A percentile compares a stretch with the other conserved stretches of the same genome.
Evolutionary conservation across 768 basidiomycete species (phyloP).

Genomic region (Russula emetica): DNA sequence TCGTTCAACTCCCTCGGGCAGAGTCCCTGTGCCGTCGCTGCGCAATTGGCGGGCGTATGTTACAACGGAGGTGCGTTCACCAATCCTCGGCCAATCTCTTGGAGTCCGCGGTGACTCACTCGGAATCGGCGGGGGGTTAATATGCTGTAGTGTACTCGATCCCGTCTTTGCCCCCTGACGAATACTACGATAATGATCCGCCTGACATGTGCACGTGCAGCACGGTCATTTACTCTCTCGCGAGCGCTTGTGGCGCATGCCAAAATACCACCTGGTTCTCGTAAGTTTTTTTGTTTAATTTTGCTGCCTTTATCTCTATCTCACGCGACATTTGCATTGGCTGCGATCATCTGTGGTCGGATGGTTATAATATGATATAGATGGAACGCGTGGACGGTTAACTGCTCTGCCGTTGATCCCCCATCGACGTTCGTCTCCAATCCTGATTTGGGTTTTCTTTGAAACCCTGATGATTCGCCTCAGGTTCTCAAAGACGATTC

Average conservation of each 20-base stretch:
- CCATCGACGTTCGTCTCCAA: constrained; percentile 3
- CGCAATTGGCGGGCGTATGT: constrained; percentile 7
- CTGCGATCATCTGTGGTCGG: neutral
- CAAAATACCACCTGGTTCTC: constrained; percentile 19
- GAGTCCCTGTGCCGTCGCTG: constrained; percentile 8
- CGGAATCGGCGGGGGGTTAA: neutral
- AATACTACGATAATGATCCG: constrained; percentile 21
- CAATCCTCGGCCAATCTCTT: neutral
- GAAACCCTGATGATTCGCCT: neutral
- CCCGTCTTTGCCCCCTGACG: neutral
- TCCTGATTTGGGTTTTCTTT: neutral
- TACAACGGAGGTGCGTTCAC: constrained; percentile 11
- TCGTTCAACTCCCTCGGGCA: constrained; percentile 17
- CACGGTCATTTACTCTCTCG: constrained; percentile 35
- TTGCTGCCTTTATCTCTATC: too few species aligned
- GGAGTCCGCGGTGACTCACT: neutral
- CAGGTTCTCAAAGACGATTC: constrained; percentile 13
- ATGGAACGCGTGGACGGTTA: neutral
- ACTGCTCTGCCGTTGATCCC: constrained; percentile 7
- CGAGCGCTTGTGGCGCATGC: constrained; percentile 37
- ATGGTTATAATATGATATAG: neutral
- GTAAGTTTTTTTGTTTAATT: constrained; percentile 20
- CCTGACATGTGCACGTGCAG: constrained; percentile 35
- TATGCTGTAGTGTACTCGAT: neutral
- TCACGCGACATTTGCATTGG: neutral